Evolutionary conservation across 352 stramenopile species (phyloP), one percentile per base, ranked within the genome.

Genomic region (Phytophthora pluvialis): DNA sequence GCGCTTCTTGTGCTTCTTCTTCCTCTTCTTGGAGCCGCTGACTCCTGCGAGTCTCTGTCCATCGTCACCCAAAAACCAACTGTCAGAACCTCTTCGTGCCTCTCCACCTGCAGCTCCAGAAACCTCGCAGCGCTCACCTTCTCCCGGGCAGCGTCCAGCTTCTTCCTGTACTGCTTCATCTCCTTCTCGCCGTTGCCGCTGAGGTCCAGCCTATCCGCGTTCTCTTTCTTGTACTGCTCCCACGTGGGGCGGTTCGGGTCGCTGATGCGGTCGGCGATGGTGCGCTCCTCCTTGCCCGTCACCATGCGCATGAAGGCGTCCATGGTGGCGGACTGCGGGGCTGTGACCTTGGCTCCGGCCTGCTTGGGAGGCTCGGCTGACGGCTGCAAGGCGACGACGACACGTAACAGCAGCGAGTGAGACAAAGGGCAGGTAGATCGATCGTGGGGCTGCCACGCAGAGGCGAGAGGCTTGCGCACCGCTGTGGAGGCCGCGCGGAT

Each of bases 211-310:
- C 97, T 98, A 67, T 98, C 94, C 16, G 94, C 83, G 62, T 98
- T 98, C 59, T 98, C 92, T 65, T 97, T 97, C 74, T 98, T 98
- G 78, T 97, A 98, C 55, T 98, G 90, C 70, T 98, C 95, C 95
- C 95, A 98, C 35, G 94, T 98, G 25, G 95, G 95, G 38, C 95
- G 86, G 64, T 98, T 98, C 55, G 86, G 82, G 73, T 98, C 95
- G 50, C 85, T 93, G 36, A 98, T 89, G 60, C 95, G 94, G 62
- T 98, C 90, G 0, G 90, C 88, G 60, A 98, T 98, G 15, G 91
- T 98, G 64, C 94, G 86, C 71, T 98, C 92, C 50, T 97, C 91
- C 66, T 97, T 93, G 16, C 94, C 95, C 15, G 92, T 94, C 75
- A 98, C 76, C 72, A 98, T 86, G 57, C 95, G 84, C 83, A 98